Evolutionary conservation across 2,329 filamentous ascomycete genomes (phyloP).

Genomic region (Emergomyces africanus): DNA sequence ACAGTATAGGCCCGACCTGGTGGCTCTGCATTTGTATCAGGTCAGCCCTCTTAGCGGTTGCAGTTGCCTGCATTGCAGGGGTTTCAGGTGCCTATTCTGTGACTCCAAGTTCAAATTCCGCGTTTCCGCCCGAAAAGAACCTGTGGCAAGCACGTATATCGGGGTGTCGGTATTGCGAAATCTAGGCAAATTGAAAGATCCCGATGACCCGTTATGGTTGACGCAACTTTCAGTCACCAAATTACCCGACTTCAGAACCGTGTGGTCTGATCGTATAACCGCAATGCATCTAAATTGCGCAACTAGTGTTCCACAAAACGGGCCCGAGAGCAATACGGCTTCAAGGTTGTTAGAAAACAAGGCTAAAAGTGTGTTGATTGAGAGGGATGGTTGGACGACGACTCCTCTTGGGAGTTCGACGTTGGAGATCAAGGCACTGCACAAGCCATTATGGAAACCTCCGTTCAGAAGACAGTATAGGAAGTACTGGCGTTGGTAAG

Average conservation of each 20-base stretch:
- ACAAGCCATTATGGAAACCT: neutral
- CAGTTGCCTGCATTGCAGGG: neutral
- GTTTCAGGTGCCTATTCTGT: neutral
- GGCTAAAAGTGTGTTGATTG: neutral
- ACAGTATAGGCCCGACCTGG: neutral
- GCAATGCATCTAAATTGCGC: neutral
- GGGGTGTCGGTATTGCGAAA: neutral
- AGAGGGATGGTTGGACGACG: neutral
- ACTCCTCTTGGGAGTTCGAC: neutral
- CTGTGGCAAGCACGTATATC: neutral
- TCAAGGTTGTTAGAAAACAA: neutral
- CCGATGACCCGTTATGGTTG: neutral
- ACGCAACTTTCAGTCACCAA: neutral
- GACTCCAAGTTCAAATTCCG: neutral
- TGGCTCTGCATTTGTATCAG: neutral
- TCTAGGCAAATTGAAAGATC: neutral
- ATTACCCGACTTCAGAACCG: neutral
- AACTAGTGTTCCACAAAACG: neutral
- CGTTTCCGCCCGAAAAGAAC: neutral
- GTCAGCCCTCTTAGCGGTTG: neutral
- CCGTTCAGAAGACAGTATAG: neutral
- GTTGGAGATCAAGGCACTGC: neutral
- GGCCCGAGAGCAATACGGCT: neutral
- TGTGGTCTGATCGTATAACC: neutral
- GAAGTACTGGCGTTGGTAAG: neutral